Conservation (phyloP, 2,329 filamentous ascomycete genomes). For the Cladosporium sp. region DNA sequence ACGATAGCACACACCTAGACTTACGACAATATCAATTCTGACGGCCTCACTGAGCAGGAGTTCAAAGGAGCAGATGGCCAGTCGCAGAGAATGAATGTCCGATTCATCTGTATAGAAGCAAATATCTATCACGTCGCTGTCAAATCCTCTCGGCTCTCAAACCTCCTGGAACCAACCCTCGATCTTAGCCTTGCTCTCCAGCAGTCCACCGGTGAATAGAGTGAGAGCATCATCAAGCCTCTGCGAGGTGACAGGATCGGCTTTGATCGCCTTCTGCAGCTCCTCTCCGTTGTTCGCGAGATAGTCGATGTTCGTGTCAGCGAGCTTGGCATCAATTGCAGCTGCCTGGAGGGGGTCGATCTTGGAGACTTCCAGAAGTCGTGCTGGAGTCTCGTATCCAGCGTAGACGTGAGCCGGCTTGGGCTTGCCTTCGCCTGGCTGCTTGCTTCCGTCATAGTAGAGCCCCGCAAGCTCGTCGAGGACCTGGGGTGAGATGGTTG, state of each 20-base stretch:
- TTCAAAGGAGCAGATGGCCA: no score
- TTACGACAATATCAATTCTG: background rate
- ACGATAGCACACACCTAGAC: background rate
- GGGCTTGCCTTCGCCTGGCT: slow-evolving; percentile 17
- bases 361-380: slow-evolving; percentile 17
- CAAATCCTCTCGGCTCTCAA: background rate
- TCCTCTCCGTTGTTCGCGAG: slow-evolving; percentile 18
- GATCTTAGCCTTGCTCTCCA: slow-evolving; percentile 21
- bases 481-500: slow-evolving; percentile 55
- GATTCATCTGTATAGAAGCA: background rate
- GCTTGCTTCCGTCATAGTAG: slow-evolving; percentile 17
- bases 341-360: slow-evolving; percentile 16
- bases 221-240: slow-evolving; percentile 19
- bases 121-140: background rate
- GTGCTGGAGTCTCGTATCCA: slow-evolving; percentile 15
- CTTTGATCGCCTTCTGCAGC: slow-evolving; percentile 17
- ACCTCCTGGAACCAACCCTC: slow-evolving; percentile 17
- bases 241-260: slow-evolving; percentile 17
- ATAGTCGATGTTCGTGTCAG: slow-evolving; percentile 18
- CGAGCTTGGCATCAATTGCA: slow-evolving; percentile 10
- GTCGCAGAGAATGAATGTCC: background rate
- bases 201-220: slow-evolving; percentile 18
- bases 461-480: slow-evolving; percentile 34
- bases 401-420: slow-evolving; percentile 17
- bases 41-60: no score